A percentile compares a stretch with the other conserved stretches of the same genome.
Conservation (phyloP, 441 rosid species). For the Aquilaria agallochum region DNA sequence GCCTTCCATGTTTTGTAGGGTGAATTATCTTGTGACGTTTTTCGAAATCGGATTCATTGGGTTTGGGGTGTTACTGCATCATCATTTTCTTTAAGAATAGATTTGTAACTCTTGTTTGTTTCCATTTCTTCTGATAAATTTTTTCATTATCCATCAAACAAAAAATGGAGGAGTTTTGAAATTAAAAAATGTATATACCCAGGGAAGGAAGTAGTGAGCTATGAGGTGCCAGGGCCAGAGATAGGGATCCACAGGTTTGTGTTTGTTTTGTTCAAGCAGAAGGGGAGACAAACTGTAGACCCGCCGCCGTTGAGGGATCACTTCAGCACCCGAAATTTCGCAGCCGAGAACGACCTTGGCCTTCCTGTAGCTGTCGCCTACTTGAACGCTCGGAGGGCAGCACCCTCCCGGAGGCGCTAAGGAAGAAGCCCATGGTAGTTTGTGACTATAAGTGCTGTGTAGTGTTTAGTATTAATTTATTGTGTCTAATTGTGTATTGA, state of each 20-base stretch:
- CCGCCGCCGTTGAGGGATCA: constrained; percentile 47
- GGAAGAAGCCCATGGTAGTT: not conserved
- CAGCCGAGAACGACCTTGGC: constrained; percentile 54
- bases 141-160: constrained; percentile 1
- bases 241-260: constrained; percentile 79
- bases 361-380: constrained; percentile 81
- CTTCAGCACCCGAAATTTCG: constrained; percentile 57
- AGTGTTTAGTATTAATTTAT: no score
- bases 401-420: constrained; percentile 70
- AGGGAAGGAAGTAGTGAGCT: constrained; percentile 69
- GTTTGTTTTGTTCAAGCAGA: constrained; percentile 66
- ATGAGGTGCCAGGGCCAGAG: constrained; percentile 72
- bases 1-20: no score
- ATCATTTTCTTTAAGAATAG: no score
- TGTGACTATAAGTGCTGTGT: no score
- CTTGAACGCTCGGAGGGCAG: constrained; percentile 76
- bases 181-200: no score
- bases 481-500: no score
- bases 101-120: no score
- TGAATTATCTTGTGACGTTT: no score
- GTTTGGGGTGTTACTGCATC: no score
- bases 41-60: no score
- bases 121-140: no score
- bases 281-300: constrained; percentile 34
- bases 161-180: no score